phyloP scores from a whole-genome alignment of 768 basidiomycete species.

The Calocybe gangraenosa region DNA sequence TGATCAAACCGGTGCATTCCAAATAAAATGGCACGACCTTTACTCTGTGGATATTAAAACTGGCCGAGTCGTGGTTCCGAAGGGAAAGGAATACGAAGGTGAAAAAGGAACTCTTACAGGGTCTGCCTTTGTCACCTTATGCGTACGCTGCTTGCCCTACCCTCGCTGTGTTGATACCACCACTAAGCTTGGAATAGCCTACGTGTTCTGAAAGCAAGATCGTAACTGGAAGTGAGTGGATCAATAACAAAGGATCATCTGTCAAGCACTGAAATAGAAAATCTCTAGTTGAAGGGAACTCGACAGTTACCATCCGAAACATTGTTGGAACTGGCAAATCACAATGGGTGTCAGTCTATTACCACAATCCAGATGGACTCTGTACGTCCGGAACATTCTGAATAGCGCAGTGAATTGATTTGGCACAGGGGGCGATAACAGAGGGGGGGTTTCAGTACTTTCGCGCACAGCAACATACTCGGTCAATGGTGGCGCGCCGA shows the following conservation, averaged over 20 bases:
- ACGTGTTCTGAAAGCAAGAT: slow-evolving; percentile 18
- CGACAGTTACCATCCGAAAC: slow-evolving; percentile 21
- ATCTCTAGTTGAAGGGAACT: slow-evolving; percentile 16
- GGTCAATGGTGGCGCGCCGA: slow-evolving; percentile 20
- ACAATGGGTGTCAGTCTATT: slow-evolving; percentile 28
- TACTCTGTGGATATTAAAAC: slow-evolving; percentile 20
- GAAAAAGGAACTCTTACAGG: slow-evolving; percentile 17
- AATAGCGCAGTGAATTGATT: neutral
- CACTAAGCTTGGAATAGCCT: slow-evolving; percentile 13
- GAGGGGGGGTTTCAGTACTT: slow-evolving; percentile 18
- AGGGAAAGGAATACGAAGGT: slow-evolving; percentile 20
- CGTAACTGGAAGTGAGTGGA: slow-evolving; percentile 19
- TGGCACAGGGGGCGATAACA: slow-evolving; percentile 21
- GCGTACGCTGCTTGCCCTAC: slow-evolving; percentile 11
- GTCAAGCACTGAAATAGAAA: neutral
- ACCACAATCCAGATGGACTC: slow-evolving; percentile 22
- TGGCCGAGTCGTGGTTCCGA: slow-evolving; percentile 15
- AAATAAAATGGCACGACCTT: slow-evolving; percentile 20
- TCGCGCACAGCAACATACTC: slow-evolving; percentile 21
- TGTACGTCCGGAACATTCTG: slow-evolving; percentile 14
- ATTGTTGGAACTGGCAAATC: slow-evolving; percentile 26
- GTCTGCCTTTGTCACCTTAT: slow-evolving; percentile 21
- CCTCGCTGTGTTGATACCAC: neutral
- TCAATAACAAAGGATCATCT: neutral
- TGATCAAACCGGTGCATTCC: slow-evolving; percentile 21